Evolutionary conservation across 2,329 filamentous ascomycete genomes (phyloP), one percentile per base, ranked within the genome.

Genomic region (Aphanocladium album): DNA sequence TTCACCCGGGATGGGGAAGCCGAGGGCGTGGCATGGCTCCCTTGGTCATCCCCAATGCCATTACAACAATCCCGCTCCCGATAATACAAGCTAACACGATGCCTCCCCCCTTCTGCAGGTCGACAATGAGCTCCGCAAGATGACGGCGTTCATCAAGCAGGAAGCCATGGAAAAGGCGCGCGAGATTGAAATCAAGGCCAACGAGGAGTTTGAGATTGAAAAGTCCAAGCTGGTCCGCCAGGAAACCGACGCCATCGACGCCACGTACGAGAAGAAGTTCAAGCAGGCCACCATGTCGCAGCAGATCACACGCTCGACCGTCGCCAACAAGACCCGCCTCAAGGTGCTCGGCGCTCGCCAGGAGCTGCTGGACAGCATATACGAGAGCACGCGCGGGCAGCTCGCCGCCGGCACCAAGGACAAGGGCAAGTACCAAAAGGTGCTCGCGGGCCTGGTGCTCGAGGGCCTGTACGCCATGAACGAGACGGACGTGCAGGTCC

Each of bases 81-180:
- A n/a, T n/a, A n/a, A n/a, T n/a, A n/a, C n/a, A n/a, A 56, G 41
- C 53, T 56, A 56, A 56, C 27, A 47, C 12, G 21, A 17, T 21
- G 9, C 14, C 9, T 17, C 23, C 30, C 19, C 35, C 16, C 21
- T 2, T 21, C 43, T 12, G 50, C 75, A 98, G 92, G 95, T 99
- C 84, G 88, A 90, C 79, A 88, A 91, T 79, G 95, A 99, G 87
- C 90, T 99, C 79, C 93, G 91, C 84, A 99, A 99, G 86, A 99
- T 99, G 95, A 98, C 95, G 63, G 93, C 93, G 74, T 99, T 99
- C 86, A 99, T 99, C 87, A 91, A 92, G 77, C 95, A 98, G 80
- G 95, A 99, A 81, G 95, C 95, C 62, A 85, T 89, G 72, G 95
- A 99, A 76, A 99, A 99, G 80, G 92, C 92, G 70, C 90, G 90